Evolutionary conservation across 345 rosid species (phyloP).

Genomic region (Gossypium ekmanianum): DNA sequence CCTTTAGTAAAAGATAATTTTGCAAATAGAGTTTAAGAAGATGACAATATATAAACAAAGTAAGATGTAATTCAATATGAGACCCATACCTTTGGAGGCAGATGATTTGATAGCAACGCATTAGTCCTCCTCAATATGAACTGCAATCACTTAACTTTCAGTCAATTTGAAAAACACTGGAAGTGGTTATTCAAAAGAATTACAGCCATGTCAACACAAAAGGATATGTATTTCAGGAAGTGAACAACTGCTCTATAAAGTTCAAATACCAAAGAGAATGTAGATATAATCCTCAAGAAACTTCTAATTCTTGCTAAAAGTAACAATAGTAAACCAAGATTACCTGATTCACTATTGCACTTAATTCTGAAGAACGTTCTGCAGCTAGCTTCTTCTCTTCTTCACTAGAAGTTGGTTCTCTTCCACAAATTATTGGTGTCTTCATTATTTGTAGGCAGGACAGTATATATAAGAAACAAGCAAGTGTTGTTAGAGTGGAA

Average conservation of each 20-base stretch:
- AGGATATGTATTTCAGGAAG: constrained; percentile 9
- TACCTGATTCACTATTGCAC: constrained; percentile 96
- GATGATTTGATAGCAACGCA: constrained; percentile 86
- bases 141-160: constrained; percentile 42
- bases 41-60: not conserved
- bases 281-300: constrained; percentile 7
- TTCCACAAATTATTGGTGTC: constrained; percentile 93
- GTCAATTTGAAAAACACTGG: constrained; percentile 16
- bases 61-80: not conserved
- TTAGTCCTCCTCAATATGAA: constrained; percentile 96
- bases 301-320: constrained; percentile 10
- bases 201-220: not conserved
- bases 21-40: not conserved
- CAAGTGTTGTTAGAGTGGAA: not conserved
- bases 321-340: constrained; percentile 16
- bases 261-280: not conserved
- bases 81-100: constrained; percentile 83
- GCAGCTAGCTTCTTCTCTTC: constrained; percentile 77
- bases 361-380: constrained; percentile 87
- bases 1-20: constrained; percentile 1
- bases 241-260: not conserved
- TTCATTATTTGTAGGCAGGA: constrained; percentile 25
- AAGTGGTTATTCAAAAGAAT: constrained; percentile 6
- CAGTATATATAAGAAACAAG: constrained; percentile 17
- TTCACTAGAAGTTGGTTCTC: constrained; percentile 87